phyloP scores from a whole-genome alignment of 2,329 filamentous ascomycete genomes.

The Colletotrichum cereale region DNA sequence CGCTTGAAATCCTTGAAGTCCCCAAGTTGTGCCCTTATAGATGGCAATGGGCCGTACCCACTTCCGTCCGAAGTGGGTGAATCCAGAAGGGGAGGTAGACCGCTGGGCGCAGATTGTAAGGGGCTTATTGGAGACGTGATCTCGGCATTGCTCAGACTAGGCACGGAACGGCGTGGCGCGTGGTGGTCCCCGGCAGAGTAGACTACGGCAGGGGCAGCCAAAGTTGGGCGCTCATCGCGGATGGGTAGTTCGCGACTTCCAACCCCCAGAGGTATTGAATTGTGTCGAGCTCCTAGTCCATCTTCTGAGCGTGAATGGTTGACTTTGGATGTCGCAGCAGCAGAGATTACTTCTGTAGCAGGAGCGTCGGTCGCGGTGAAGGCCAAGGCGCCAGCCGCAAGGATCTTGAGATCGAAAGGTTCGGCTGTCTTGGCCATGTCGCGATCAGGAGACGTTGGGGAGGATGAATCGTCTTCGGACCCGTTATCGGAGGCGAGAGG shows the following conservation, averaged over 20 bases:
- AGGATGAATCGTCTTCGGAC: constrained; percentile 38
- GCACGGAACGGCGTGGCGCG: constrained; percentile 7
- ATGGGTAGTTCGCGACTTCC: constrained; percentile 51
- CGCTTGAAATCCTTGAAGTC: constrained; percentile 52
- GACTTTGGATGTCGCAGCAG: constrained; percentile 31
- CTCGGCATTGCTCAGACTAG: constrained; percentile 19
- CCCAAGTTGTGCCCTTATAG: constrained; percentile 53
- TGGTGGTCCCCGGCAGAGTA: constrained; percentile 30
- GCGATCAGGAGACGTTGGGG: constrained; percentile 34
- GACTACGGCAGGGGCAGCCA: constrained; percentile 33
- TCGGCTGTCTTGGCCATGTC: constrained; percentile 24
- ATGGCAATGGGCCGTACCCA: constrained; percentile 52
- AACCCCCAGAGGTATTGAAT: constrained; percentile 13
- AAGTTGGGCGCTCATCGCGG: constrained; percentile 47
- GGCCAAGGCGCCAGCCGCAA: constrained; percentile 50
- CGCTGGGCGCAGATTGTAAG: constrained; percentile 42
- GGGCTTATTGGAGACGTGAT: constrained; percentile 33
- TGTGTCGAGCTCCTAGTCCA: constrained; percentile 5
- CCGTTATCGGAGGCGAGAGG: constrained; percentile 57
- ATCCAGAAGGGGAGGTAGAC: constrained; percentile 53
- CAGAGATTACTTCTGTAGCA: constrained; percentile 39
- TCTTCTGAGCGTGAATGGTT: constrained; percentile 16
- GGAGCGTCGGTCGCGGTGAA: constrained; percentile 40
- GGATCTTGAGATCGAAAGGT: constrained; percentile 47
- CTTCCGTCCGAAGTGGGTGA: constrained; percentile 52